These are phyloP conservation scores for Allantophomopsis lycopodina DNA, from an alignment of 2,329 filamentous ascomycete genomes.

Conservation along the genomic window DNA sequence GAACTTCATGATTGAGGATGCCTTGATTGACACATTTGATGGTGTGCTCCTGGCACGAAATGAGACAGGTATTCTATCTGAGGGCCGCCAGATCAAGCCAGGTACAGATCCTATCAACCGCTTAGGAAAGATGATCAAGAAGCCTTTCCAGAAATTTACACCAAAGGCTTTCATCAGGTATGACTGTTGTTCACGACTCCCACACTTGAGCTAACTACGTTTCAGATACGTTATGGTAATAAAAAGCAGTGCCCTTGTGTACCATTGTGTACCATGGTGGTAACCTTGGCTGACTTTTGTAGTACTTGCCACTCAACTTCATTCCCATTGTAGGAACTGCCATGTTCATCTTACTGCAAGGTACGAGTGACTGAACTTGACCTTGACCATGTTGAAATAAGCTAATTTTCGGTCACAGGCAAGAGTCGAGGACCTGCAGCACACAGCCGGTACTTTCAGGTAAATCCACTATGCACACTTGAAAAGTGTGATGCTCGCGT, in stretches of 20 bases:
- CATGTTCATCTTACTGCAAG: conserved; percentile 68
- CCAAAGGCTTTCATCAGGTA: conserved; percentile 50
- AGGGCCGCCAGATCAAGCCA: conserved; percentile 59
- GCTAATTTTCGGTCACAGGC: conserved; percentile 17
- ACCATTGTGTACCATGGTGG: too few relatives aligned
- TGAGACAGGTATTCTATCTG: conserved; percentile 48
- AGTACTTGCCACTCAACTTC: conserved; percentile 87
- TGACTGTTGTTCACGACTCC: conserved; percentile 1
- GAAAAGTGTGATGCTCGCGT: not conserved
- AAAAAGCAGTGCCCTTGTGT: too few relatives aligned
- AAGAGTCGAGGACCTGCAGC: conserved; percentile 27
- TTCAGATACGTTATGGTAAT: conserved; percentile 34
- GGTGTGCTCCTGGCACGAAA: conserved; percentile 44
- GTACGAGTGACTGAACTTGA: conserved; percentile 20
- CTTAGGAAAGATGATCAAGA: conserved; percentile 43
- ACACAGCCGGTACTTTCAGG: not conserved
- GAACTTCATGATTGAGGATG: conserved; percentile 67
- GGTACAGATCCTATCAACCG: conserved; percentile 39
- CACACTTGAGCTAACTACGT: not conserved
- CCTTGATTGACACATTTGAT: conserved; percentile 81
- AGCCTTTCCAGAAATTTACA: conserved; percentile 40
- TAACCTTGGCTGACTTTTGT: too few relatives aligned
- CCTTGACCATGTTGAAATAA: conserved; percentile 4
- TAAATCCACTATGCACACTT: conserved; percentile 14
- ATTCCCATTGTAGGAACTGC: conserved; percentile 79